Evolutionary conservation across 2,329 filamentous ascomycete species (phyloP), one percentile per base, ranked within the genome.

Genomic region (Penicillium sp.): DNA sequence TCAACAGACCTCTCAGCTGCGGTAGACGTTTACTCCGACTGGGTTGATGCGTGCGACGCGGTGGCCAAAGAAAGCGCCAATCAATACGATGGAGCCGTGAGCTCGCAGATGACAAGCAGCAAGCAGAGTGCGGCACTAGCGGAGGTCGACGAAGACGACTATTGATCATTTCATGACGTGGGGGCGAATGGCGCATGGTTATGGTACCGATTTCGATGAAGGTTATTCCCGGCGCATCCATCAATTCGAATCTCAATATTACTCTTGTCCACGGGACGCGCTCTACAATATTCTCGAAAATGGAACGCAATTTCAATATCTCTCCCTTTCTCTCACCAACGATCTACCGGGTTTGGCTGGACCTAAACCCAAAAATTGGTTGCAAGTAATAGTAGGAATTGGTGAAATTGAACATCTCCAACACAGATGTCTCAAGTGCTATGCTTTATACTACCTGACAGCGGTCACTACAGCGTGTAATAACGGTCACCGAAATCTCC

Each of bases 401-500:
- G 36, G 21, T 19, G 24, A 14, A 21, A n/a, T 8, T 18, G 14
- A 13, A 31, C 16, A 33, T 33, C 36, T 9, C 14, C 19, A 26
- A 42, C 8, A n/a, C n/a, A n/a, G 39, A 26, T 24, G 23, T 42
- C 3, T 14, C 39, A 4, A 42, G 19, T 13, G 19, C 19, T 42
- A 26, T 26, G 21, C 16, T n/a, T 42, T 24, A 5, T n/a, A 21
- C 19, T 42, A 42, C 23, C 39, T 33, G 44, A 19, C 16, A 14
- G 19, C 33, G 28, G 33, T 16, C 19, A 43, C 74, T 79, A 96
- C 74, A 96, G 85, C 52, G 93, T 97, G 75, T 97, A 97, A 76
- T 94, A 97, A 62, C 93, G 83, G 73, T 97, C 93, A 56, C 93
- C 93, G 75, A 97, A 97, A 73, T 97, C 93, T 62, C 93, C 93